phyloP scores from a whole-genome alignment of 73 alveolate genomes.

The Stentor coeruleus region DNA sequence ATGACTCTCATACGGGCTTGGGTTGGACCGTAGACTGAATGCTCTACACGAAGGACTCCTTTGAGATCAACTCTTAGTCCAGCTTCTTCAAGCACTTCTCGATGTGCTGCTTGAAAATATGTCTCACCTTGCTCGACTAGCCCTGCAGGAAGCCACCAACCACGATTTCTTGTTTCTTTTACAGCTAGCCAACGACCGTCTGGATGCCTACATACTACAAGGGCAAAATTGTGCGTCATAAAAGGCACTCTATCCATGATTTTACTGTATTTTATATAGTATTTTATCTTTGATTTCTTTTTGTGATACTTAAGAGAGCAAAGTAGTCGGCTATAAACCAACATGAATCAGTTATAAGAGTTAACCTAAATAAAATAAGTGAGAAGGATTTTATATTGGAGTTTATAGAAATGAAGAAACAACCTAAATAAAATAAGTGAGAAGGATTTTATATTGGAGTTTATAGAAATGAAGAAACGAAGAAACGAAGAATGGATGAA shows the following conservation, averaged over 20 bases:
- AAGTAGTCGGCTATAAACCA: no score
- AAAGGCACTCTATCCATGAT: conserved; percentile 29
- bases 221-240: conserved; percentile 36
- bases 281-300: no score
- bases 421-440: no score
- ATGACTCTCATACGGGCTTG: conserved; percentile 60
- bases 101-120: conserved; percentile 45
- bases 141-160: conserved; percentile 93
- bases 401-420: no score
- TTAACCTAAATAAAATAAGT: no score
- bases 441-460: no score
- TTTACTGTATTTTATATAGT: no score
- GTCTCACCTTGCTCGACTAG: conserved; percentile 72
- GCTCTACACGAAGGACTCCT: conserved; percentile 49
- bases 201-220: conserved; percentile 48
- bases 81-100: conserved; percentile 59
- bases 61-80: conserved; percentile 36
- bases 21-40: background rate
- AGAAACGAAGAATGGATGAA: no score
- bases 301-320: no score
- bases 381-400: no score
- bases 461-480: no score
- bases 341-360: no score
- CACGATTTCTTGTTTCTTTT: conserved; percentile 68
- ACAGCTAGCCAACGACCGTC: conserved; percentile 70